These are phyloP conservation scores for Waltiozyma sp. DNA, from an alignment of 1,139 yeast species.

Conservation along the genomic window DNA sequence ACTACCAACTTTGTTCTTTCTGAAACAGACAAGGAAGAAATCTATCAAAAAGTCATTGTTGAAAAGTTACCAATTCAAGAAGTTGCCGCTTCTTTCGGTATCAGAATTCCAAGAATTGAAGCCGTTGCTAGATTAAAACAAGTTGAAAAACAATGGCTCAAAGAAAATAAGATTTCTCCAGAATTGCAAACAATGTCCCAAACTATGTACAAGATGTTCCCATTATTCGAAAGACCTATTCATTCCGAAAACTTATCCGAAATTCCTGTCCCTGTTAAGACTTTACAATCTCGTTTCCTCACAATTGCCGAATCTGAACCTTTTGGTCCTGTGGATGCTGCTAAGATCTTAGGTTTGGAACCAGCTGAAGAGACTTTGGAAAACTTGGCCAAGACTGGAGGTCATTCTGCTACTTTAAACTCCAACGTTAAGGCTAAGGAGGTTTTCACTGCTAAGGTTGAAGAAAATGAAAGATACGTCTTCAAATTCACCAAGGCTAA, in stretches of 20 bases:
- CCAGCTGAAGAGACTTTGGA: constrained; percentile 62
- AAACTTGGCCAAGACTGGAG: constrained; percentile 17
- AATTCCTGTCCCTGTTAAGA: constrained; percentile 83
- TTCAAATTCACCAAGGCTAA: constrained; percentile 69
- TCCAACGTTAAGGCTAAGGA: constrained; percentile 8
- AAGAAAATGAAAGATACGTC: constrained; percentile 47
- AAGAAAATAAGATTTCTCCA: constrained; percentile 34
- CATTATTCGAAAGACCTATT: constrained; percentile 40
- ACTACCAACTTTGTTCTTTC: constrained; percentile 55
- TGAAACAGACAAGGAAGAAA: constrained; percentile 44
- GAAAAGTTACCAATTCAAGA: constrained; percentile 54
- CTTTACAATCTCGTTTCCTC: constrained; percentile 72
- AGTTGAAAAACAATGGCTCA: constrained; percentile 52
- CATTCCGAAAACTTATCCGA: constrained; percentile 74
- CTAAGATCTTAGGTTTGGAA: constrained; percentile 66
- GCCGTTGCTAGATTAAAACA: constrained; percentile 62
- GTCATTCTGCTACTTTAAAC: constrained; percentile 5
- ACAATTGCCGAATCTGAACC: constrained; percentile 92
- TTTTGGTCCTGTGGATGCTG: constrained; percentile 98
- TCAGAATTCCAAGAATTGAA: constrained; percentile 77
- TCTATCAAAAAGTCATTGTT: constrained; percentile 44
- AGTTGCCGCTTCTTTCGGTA: constrained; percentile 68
- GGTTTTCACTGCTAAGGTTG: constrained; percentile 39
- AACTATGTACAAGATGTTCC: constrained; percentile 72
- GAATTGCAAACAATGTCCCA: constrained; percentile 48